phyloP scores from a whole-genome alignment of 2,329 filamentous ascomycete genomes.

The Alternaria consortialis region DNA sequence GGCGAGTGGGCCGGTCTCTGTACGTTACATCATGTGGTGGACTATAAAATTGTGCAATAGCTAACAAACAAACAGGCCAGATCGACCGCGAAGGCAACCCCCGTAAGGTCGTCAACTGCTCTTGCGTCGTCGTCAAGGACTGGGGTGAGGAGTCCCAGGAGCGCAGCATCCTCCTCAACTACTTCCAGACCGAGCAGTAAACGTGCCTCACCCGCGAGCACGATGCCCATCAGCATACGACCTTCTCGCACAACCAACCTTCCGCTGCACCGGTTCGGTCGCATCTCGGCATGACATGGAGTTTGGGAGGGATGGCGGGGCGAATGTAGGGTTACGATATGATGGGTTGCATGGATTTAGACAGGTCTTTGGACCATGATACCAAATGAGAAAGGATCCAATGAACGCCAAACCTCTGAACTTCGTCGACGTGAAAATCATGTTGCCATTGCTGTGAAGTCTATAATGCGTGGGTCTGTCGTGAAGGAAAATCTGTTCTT shows the following conservation, averaged over 20 bases:
- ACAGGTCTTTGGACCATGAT: slow-evolving; percentile 18
- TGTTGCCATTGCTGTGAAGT: background rate
- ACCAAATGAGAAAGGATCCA: slow-evolving; percentile 17
- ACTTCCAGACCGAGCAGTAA: slow-evolving; percentile 89
- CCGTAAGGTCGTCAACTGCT: slow-evolving; percentile 99
- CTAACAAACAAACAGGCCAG: slow-evolving; percentile 70
- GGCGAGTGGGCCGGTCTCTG: slow-evolving; percentile 99
- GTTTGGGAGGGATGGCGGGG: slow-evolving; percentile 15
- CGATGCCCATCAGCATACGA: slow-evolving; percentile 14
- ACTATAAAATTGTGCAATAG: background rate
- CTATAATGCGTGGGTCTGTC: background rate
- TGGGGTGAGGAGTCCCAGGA: slow-evolving; percentile 99
- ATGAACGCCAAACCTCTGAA: background rate
- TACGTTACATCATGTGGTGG: slow-evolving; percentile 65
- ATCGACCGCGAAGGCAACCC: slow-evolving; percentile 99
- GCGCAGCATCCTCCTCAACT: slow-evolving; percentile 98
- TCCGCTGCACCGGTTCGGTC: slow-evolving; percentile 28
- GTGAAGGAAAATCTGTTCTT: background rate
- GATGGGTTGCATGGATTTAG: slow-evolving; percentile 27
- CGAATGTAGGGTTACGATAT: slow-evolving; percentile 11
- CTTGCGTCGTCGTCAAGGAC: slow-evolving; percentile 99
- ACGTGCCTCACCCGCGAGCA: slow-evolving; percentile 24
- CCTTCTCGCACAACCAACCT: slow-evolving; percentile 21
- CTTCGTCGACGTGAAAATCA: background rate
- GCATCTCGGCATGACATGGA: slow-evolving; percentile 22